Evolutionary conservation across 192 early-diverging fungal species (phyloP).

Genomic region (Obelidium mucronatum): DNA sequence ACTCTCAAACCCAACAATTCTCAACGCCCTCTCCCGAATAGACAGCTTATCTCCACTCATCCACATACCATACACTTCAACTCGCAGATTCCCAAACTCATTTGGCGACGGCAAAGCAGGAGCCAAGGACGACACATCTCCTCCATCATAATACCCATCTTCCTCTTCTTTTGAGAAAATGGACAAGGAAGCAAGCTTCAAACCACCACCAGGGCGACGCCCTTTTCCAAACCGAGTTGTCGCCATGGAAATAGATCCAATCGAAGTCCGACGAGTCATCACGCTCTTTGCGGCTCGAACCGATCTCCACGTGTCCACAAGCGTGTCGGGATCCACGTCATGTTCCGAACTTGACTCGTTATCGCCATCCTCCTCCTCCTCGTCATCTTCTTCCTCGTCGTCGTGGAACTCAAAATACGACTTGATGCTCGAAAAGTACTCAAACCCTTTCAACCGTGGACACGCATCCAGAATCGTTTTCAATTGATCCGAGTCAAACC

Average conservation of each 20-base stretch:
- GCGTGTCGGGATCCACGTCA: background rate
- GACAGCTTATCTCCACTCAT: conserved; percentile 5
- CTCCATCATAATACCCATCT: background rate
- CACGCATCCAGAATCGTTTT: background rate
- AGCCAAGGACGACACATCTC: conserved; percentile 35
- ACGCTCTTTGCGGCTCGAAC: background rate
- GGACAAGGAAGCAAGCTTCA: background rate
- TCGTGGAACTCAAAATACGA: conserved; percentile 28
- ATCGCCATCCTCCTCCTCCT: background rate
- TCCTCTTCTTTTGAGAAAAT: conserved; percentile 36
- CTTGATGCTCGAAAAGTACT: conserved; percentile 32
- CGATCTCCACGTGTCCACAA: background rate
- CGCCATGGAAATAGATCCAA: conserved; percentile 19
- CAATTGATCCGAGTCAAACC: background rate
- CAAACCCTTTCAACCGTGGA: conserved; percentile 27
- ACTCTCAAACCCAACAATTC: conserved; percentile 15
- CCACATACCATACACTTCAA: conserved; percentile 34
- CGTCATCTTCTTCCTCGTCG: background rate
- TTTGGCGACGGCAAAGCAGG: conserved; percentile 36
- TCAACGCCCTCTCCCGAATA: conserved; percentile 22
- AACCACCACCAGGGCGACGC: background rate
- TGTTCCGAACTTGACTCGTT: background rate
- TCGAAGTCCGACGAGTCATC: conserved; percentile 17
- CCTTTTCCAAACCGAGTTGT: conserved; percentile 19
- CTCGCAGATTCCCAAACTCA: background rate